phyloP scores from a whole-genome alignment of 2,329 filamentous ascomycete genomes.

The Exophiala sideris region DNA sequence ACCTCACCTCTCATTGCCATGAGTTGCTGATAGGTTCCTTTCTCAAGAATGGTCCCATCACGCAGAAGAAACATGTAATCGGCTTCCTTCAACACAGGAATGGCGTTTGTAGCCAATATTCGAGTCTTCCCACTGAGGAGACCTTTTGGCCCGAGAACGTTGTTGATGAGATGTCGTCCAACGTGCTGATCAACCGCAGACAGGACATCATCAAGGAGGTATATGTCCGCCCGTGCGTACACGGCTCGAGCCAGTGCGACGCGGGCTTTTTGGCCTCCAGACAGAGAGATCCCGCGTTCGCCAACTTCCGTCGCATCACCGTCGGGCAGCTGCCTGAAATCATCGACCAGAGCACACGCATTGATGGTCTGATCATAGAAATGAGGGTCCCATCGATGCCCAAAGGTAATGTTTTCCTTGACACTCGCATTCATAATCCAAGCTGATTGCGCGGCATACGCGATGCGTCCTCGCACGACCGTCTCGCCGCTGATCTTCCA shows the following conservation, averaged over 20 bases:
- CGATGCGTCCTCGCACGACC: conserved; percentile 73
- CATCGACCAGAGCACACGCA: conserved; percentile 85
- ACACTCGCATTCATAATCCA: conserved; percentile 99
- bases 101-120: conserved; percentile 91
- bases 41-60: conserved; percentile 78
- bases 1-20: conserved; percentile 93
- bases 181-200: conserved; percentile 99
- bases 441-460: conserved; percentile 87
- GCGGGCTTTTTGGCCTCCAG: conserved; percentile 92
- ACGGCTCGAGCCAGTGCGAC: conserved; percentile 89
- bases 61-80: conserved; percentile 84
- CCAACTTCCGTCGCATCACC: conserved; percentile 96
- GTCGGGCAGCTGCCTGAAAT: conserved; percentile 88
- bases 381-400: conserved; percentile 84
- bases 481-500: conserved; percentile 87
- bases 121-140: conserved; percentile 82
- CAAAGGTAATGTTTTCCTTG: conserved; percentile 95
- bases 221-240: conserved; percentile 94
- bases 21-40: conserved; percentile 84
- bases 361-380: conserved; percentile 93
- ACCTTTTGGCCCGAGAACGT: conserved; percentile 82
- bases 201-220: conserved; percentile 87
- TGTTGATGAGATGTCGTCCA: conserved; percentile 88
- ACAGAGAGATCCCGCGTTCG: conserved; percentile 92
- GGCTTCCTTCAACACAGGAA: conserved; percentile 82